Base-by-base conservation (phyloP, 1,284 basidiomycete species). In the Pyrrhoderma noxium region DNA sequence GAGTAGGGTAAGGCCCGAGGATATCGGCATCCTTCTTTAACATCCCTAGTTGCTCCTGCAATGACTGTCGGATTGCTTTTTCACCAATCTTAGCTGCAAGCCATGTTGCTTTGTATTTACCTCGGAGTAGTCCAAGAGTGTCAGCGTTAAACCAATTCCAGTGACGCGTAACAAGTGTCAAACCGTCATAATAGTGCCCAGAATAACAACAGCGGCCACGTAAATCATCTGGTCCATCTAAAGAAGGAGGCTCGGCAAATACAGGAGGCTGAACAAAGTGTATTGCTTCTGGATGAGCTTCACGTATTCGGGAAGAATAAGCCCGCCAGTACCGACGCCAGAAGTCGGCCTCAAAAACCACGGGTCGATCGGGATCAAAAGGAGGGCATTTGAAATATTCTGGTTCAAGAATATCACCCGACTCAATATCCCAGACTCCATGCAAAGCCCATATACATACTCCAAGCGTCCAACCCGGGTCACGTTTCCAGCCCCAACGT, bases 141-240 rank as follows among this genome's bases (percentile, higher is more conserved):
- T 99, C 95, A 1, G 93, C 94, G 61, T 98, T 98, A 76, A 95
- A 92, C 90, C 88, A 93, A 64, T 93, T 89, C 93, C 91, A 95
- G 60, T 93, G 89, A 27, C 87, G 74, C 34, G 88, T 89, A 25
- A 90, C 70, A 16, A 89, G 75, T 5, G 87, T 89, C 41, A 97
- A 73, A 1, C 95, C 95, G 62, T 99, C 95, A 65, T 98, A 99
- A 65, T 93, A 99, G 67, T 99, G 95, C 0, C 83, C 77, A 0
- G 90, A 86, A 56, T 89, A 85, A 49, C 80, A 89, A 8, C 79
- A 85, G 1, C 95, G 80, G 0, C 85, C 83, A 40, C 73, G 69
- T 13, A 94, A 71, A 41, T 81, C 69, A 2, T 74, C 74, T 50
- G 58, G 58, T 34, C 80, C 77, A 2, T 77, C 72, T 2, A 91